Conservation (phyloP, 1,284 basidiomycete species). For the Waitea zeae region DNA sequence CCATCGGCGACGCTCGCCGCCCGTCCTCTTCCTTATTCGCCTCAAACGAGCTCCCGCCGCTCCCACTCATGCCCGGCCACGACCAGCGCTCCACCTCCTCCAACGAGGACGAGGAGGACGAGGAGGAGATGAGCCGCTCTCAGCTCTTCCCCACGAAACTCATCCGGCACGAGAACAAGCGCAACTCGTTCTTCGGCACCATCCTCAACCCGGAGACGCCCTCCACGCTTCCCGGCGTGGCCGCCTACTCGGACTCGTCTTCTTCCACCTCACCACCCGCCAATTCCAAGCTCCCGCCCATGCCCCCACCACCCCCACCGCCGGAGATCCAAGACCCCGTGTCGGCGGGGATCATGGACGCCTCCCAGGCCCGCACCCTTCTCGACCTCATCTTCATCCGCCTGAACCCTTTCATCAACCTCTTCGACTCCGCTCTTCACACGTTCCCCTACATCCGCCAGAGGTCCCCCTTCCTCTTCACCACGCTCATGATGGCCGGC, state of each 20-base stretch:
- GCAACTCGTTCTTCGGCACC: slow-evolving; percentile 63
- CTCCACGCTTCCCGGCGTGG: slow-evolving; percentile 11
- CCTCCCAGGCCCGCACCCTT: slow-evolving; percentile 44
- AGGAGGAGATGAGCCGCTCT: slow-evolving; percentile 38
- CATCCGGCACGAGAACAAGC: slow-evolving; percentile 48
- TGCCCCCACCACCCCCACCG: slow-evolving; percentile 12
- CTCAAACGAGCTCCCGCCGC: slow-evolving; percentile 26
- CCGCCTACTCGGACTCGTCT: slow-evolving; percentile 10
- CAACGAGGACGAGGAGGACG: slow-evolving; percentile 45
- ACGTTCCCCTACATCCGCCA: slow-evolving; percentile 56
- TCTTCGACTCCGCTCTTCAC: slow-evolving; percentile 68
- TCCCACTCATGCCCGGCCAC: slow-evolving; percentile 18
- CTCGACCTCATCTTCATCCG: slow-evolving; percentile 65
- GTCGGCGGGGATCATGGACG: slow-evolving; percentile 44
- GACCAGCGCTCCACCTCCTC: slow-evolving; percentile 19
- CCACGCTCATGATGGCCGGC: slow-evolving; percentile 64
- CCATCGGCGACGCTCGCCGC: slow-evolving; percentile 13
- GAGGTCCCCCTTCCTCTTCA: slow-evolving; percentile 64
- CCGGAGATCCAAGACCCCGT: slow-evolving; percentile 33
- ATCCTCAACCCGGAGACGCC: slow-evolving; percentile 54
- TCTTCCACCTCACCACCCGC: slow-evolving; percentile 1
- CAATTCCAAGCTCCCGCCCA: neutral
- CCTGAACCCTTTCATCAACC: slow-evolving; percentile 70
- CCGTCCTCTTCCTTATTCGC: slow-evolving; percentile 22
- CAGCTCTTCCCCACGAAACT: slow-evolving; percentile 54